Percentiles rank a stretch among this genome's conserved stretches.
Evolutionary conservation across 1,284 basidiomycete genomes (phyloP).

Genomic region (Tilletia indica): DNA sequence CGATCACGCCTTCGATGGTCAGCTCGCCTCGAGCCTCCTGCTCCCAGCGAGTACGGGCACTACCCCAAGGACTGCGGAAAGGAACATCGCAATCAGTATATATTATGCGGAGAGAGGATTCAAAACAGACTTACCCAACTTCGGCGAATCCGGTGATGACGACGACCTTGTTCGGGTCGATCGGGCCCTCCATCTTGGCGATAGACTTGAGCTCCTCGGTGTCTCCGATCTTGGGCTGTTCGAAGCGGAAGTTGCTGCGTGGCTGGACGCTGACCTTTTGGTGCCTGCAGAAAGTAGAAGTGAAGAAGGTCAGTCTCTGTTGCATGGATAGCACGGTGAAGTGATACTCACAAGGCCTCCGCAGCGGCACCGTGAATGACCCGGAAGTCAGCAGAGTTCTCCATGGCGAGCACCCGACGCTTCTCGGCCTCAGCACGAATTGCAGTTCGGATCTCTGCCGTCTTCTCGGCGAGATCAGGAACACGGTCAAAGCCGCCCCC

Average conservation of each 20-base stretch:
- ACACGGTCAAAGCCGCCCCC: slow-evolving; percentile 68
- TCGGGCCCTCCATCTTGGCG: slow-evolving; percentile 58
- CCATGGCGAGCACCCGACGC: slow-evolving; percentile 85
- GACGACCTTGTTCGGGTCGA: slow-evolving; percentile 92
- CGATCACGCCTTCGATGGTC: slow-evolving; percentile 87
- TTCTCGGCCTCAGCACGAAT: slow-evolving; percentile 79
- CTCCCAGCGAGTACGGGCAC: slow-evolving; percentile 97
- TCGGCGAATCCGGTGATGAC: slow-evolving; percentile 96
- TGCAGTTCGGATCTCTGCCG: slow-evolving; percentile 67
- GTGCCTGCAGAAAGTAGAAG: slow-evolving; percentile 56
- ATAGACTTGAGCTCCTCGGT: slow-evolving; percentile 67
- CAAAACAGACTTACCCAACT: slow-evolving; percentile 63
- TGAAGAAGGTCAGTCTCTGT: background rate
- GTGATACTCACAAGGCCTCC: slow-evolving; percentile 66
- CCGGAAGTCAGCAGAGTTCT: slow-evolving; percentile 94
- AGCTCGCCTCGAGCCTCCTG: slow-evolving; percentile 49
- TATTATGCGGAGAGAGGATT: background rate
- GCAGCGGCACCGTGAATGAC: slow-evolving; percentile 84
- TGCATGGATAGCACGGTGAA: background rate
- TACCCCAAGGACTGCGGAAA: slow-evolving; percentile 76
- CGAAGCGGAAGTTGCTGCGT: slow-evolving; percentile 93
- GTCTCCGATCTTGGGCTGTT: slow-evolving; percentile 73
- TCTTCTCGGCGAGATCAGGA: slow-evolving; percentile 46
- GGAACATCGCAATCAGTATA: background rate
- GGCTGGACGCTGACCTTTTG: slow-evolving; percentile 90